Percentiles rank a stretch among this genome's conserved stretches.
Conservation (phyloP, 306 rosid species). For the Macrotyloma uniflorum region DNA sequence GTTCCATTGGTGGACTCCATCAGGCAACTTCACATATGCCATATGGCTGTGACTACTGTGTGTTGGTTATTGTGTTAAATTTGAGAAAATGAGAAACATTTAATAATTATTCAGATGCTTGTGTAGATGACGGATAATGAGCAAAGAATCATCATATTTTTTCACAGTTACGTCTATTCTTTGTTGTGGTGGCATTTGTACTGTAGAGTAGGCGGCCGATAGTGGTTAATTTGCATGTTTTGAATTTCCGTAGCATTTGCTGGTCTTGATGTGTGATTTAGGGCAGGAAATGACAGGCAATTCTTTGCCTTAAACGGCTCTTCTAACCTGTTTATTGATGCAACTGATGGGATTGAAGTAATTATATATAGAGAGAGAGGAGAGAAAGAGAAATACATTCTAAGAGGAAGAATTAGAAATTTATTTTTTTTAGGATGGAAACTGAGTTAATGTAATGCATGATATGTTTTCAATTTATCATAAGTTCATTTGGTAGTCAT, state of each 20-base stretch:
- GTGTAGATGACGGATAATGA: background rate
- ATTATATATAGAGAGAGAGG: too few relatives aligned
- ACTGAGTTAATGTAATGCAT: too few relatives aligned
- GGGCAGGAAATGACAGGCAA: background rate
- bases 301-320: background rate
- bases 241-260: background rate
- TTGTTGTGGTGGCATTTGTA: background rate
- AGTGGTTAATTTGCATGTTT: background rate
- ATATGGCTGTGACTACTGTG: background rate
- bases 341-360: background rate
- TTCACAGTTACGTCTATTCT: background rate
- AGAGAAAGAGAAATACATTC: too few relatives aligned
- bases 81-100: background rate
- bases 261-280: background rate
- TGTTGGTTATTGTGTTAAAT: background rate
- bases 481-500: too few relatives aligned
- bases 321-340: background rate
- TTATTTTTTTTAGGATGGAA: too few relatives aligned
- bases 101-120: background rate
- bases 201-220: background rate
- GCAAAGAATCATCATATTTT: background rate
- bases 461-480: too few relatives aligned
- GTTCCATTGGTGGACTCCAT: slow-evolving; percentile 6
- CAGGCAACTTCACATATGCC: background rate
- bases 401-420: too few relatives aligned